Conservation (phyloP, 768 basidiomycete species). For the Hygrophoropsis aurantiaca region DNA sequence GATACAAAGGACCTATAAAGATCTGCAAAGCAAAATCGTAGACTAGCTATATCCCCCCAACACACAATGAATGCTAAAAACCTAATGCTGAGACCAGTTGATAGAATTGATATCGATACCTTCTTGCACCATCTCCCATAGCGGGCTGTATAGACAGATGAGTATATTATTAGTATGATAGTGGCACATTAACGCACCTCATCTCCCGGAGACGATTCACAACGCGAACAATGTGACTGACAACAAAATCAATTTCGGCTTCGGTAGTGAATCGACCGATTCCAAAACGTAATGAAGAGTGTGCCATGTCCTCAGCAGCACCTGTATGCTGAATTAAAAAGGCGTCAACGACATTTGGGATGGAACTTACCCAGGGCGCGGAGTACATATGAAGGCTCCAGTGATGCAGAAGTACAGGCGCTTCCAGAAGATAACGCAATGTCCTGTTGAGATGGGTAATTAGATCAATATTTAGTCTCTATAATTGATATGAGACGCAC, state of each 20-base stretch:
- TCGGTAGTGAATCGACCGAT: conserved; percentile 98
- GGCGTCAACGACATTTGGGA: background rate
- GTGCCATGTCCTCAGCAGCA: conserved; percentile 98
- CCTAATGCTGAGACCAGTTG: conserved; percentile 82
- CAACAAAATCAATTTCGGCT: conserved; percentile 93
- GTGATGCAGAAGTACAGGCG: conserved; percentile 96
- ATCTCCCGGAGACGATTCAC: conserved; percentile 90
- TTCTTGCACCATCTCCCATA: conserved; percentile 99
- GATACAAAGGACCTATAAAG: too few species aligned
- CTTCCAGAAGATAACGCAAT: conserved; percentile 97
- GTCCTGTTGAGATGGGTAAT: conserved; percentile 52
- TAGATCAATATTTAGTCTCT: too few species aligned
- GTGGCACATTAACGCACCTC: conserved; percentile 53
- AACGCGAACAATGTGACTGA: conserved; percentile 82
- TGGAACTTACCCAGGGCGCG: conserved; percentile 75
- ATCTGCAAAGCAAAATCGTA: conserved; percentile 9
- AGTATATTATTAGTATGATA: conserved; percentile 9
- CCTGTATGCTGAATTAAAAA: conserved; percentile 39
- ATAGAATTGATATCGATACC: conserved; percentile 95
- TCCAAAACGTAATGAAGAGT: conserved; percentile 95
- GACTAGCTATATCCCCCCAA: conserved; percentile 8
- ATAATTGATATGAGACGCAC: too few species aligned
- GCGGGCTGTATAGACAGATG: conserved; percentile 51
- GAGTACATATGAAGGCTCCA: conserved; percentile 97
- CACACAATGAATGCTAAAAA: background rate